Evolutionary conservation across 2,329 filamentous ascomycete species (phyloP).

Genomic region (Fusarium xyrophilum): DNA sequence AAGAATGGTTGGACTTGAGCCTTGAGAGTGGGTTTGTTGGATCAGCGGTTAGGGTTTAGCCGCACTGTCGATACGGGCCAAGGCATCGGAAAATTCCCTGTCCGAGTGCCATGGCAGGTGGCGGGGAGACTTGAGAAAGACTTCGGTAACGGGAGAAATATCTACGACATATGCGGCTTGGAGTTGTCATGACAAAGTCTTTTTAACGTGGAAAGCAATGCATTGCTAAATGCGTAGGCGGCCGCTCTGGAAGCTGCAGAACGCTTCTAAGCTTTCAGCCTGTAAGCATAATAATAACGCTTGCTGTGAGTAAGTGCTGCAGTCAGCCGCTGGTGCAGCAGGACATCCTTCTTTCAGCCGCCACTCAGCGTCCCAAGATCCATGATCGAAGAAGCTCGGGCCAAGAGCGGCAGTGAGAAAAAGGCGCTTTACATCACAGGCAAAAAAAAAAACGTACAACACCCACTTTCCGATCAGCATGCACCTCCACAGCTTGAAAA

Average conservation of each 20-base stretch:
- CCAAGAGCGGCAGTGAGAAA: constrained; percentile 23
- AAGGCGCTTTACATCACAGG: constrained; percentile 19
- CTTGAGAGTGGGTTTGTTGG: constrained; percentile 31
- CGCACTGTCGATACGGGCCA: constrained; percentile 11
- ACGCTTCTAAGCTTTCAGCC: not conserved
- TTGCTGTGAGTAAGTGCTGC: not conserved
- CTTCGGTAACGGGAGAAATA: constrained; percentile 10
- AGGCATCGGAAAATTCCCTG: not conserved
- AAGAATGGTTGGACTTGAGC: constrained; percentile 29
- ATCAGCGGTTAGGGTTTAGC: constrained; percentile 40
- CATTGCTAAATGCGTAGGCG: not conserved
- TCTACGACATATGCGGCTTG: not conserved
- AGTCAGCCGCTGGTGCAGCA: not conserved
- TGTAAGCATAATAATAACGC: not conserved
- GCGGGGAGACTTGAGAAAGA: constrained; percentile 5
- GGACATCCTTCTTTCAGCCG: not conserved
- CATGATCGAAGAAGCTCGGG: constrained; percentile 12
- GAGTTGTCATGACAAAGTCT: constrained; percentile 30
- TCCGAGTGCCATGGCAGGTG: constrained; percentile 3
- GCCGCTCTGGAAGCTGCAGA: constrained; percentile 14
- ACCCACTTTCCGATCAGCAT: constrained; percentile 31
- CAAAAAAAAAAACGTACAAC: constrained; percentile 20
- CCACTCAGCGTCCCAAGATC: constrained; percentile 16
- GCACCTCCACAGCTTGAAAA: constrained; percentile 24
- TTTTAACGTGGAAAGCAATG: not conserved